Percentiles rank a stretch among this genome's conserved stretches.
phyloP scores from a whole-genome alignment of 306 rosid species.

The Cicer yamashitae region DNA sequence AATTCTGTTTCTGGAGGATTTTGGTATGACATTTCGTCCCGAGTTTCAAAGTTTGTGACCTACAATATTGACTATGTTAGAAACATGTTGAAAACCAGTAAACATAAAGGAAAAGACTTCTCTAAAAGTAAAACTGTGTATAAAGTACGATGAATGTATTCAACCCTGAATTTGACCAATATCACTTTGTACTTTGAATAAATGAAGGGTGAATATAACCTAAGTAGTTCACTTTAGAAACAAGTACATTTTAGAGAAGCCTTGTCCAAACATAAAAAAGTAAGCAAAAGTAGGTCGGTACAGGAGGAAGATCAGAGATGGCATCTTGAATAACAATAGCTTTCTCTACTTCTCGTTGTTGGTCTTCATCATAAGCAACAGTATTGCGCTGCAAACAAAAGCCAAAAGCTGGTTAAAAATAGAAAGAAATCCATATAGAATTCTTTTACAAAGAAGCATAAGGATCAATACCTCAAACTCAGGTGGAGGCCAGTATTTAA shows the following conservation, averaged over 20 bases:
- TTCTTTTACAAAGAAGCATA: not conserved
- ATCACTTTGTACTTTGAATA: slow-evolving; percentile 9
- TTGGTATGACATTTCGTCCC: slow-evolving; percentile 65
- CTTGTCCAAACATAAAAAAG: slow-evolving; percentile 19
- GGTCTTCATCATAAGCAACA: slow-evolving; percentile 89
- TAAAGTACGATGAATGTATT: slow-evolving; percentile 20
- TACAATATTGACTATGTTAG: slow-evolving; percentile 45
- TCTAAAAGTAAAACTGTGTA: slow-evolving; percentile 19
- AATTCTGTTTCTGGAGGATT: slow-evolving; percentile 89
- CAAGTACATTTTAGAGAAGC: slow-evolving; percentile 27
- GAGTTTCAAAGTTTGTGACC: slow-evolving; percentile 64
- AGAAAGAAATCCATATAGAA: slow-evolving; percentile 17
- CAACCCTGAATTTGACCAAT: slow-evolving; percentile 15
- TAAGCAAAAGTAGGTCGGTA: slow-evolving; percentile 46
- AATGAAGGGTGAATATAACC: slow-evolving; percentile 27
- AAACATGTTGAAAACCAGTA: slow-evolving; percentile 35
- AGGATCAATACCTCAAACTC: slow-evolving; percentile 76
- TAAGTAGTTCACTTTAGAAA: slow-evolving; percentile 23
- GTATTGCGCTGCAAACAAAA: slow-evolving; percentile 74
- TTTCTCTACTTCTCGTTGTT: slow-evolving; percentile 71
- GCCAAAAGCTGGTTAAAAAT: slow-evolving; percentile 32
- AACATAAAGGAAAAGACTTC: slow-evolving; percentile 18
- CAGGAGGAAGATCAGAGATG: slow-evolving; percentile 93
- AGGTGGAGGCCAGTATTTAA: slow-evolving; percentile 82
- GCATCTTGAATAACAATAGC: slow-evolving; percentile 83